Conservation (phyloP, 441 rosid genomes). For the Jatropha podagrica region DNA sequence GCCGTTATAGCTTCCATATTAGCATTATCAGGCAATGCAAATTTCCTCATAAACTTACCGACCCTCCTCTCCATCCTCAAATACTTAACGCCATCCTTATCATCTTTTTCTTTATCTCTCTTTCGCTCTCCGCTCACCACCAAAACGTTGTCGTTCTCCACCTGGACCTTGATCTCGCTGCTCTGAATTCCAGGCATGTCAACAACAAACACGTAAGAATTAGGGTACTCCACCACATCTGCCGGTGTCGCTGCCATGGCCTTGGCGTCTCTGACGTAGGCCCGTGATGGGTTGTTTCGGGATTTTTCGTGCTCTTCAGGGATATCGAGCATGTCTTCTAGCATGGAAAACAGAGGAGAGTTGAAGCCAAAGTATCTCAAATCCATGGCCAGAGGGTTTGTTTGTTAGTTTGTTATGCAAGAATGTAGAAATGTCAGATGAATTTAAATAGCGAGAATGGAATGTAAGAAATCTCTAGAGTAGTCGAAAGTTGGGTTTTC, state of each 20-base stretch:
- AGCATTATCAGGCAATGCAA: slow-evolving; percentile 73
- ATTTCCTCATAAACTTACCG: slow-evolving; percentile 85
- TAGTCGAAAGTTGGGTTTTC: too few species aligned
- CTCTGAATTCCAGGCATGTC: slow-evolving; percentile 67
- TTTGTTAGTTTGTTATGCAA: too few species aligned
- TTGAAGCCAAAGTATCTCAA: not conserved
- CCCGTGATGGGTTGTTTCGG: slow-evolving; percentile 32
- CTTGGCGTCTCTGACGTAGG: slow-evolving; percentile 52
- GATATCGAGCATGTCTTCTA: not conserved
- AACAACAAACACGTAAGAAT: slow-evolving; percentile 46
- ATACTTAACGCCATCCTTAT: slow-evolving; percentile 61
- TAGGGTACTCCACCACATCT: slow-evolving; percentile 51
- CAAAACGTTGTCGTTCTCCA: slow-evolving; percentile 56
- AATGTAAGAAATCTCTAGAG: not conserved
- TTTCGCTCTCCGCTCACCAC: slow-evolving; percentile 56
- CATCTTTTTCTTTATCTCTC: slow-evolving; percentile 40
- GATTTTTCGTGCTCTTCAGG: slow-evolving; percentile 25
- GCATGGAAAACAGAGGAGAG: not conserved
- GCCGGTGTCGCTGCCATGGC: slow-evolving; percentile 66
- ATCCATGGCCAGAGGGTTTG: not conserved
- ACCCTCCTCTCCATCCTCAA: slow-evolving; percentile 84
- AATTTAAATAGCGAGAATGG: not conserved
- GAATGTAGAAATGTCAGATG: not conserved
- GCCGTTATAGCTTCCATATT: slow-evolving; percentile 65
- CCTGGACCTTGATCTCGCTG: slow-evolving; percentile 52